Evolutionary conservation across 208 protist genomes (phyloP), one percentile per base, ranked within the genome.

Genomic region (Leishmania mexicana): DNA sequence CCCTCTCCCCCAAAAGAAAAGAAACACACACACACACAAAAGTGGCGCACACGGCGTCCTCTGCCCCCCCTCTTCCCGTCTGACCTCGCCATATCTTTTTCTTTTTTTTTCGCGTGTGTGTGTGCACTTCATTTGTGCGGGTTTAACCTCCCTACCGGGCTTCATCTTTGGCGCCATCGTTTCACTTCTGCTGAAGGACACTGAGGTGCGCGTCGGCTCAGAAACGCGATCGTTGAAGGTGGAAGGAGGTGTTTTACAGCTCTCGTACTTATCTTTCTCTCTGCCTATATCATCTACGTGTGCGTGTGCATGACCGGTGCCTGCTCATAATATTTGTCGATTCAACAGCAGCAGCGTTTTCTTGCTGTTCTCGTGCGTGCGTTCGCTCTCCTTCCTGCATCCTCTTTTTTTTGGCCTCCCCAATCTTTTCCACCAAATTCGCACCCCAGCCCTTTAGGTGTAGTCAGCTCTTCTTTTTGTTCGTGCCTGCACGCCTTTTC

Each of bases 161-260:
- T 76, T 79, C 19, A 78, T 79, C 53, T 71, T 72, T 78, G n/a
- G 53, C 40, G 57, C 75, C 1, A 24, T 71, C 40, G n/a, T 62
- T 28, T 62, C 35, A 6, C 31, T 57, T 51, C 49, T 57, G n/a
- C 49, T 60, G 31, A 62, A 76, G 62, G 47, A 60, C 72, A 45
- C 42, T 42, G 8, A 10, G 49, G 72, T 60, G 15, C 31, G 51
- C 76, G 21, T 40, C 19, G n/a, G 15, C 40, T 51, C 57, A 49
- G 35, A 10, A 35, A n/a, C 24, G 47, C n/a, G 35, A 49, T 62
- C 38, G 40, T n/a, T 10, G 17, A 67, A 70, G 21, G 35, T 31
- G 11, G 21, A 19, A 28, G 15, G 24, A 31, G 15, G 35, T 7
- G 42, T 19, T 31, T 31, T 51, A 11, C 19, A 1, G 45, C 45